Evolutionary conservation across 495 filamentous ascomycete species (phyloP).

Genomic region (Penicillium lagena): DNA sequence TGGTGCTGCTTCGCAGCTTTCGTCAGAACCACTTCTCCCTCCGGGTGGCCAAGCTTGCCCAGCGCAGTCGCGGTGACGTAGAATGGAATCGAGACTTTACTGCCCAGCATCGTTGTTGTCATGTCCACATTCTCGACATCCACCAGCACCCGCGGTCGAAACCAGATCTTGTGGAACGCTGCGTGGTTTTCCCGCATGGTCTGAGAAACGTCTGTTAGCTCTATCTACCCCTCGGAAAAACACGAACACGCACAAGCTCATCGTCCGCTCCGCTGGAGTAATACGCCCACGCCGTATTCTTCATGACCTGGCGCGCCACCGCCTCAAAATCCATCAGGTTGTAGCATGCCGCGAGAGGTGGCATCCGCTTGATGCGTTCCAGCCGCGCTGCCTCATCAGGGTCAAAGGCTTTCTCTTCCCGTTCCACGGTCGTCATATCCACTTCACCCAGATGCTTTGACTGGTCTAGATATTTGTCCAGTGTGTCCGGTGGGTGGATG

Average conservation of each 20-base stretch:
- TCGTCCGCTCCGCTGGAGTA: constrained; percentile 95
- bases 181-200: constrained; percentile 95
- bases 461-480: constrained; percentile 68
- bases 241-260: constrained; percentile 68
- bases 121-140: constrained; percentile 84
- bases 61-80: constrained; percentile 91
- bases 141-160: constrained; percentile 77
- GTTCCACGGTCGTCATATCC: constrained; percentile 78
- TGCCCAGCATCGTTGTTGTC: constrained; percentile 84
- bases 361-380: constrained; percentile 71
- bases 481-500: constrained; percentile 82
- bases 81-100: constrained; percentile 74
- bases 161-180: constrained; percentile 97
- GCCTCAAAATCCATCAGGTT: constrained; percentile 94
- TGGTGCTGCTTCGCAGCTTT: constrained; percentile 76
- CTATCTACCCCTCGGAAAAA: not conserved
- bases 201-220: constrained; percentile 30
- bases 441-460: constrained; percentile 88
- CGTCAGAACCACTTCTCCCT: constrained; percentile 89
- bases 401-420: constrained; percentile 60
- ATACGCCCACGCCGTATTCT: constrained; percentile 92
- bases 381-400: constrained; percentile 73
- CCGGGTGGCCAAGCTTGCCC: constrained; percentile 82
- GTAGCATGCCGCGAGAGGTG: constrained; percentile 81
- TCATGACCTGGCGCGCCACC: constrained; percentile 83